These are phyloP conservation scores for Platismatia glauca DNA, from an alignment of 495 filamentous ascomycete genomes.

Conservation along the genomic window DNA sequence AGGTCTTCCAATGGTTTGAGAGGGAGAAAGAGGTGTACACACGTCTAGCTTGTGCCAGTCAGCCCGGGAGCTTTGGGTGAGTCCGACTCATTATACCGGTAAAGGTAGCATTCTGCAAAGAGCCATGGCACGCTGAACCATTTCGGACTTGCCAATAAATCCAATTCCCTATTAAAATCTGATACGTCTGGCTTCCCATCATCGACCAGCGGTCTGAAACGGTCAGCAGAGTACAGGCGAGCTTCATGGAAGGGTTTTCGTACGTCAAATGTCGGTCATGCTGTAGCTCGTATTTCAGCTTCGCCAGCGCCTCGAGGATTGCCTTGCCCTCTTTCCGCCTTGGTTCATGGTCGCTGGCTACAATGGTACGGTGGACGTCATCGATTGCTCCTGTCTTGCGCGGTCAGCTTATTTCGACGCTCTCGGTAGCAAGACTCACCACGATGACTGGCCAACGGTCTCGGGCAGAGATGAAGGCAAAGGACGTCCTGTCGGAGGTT, in stretches of 20 bases:
- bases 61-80: slow-evolving; percentile 8
- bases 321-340: slow-evolving; percentile 72
- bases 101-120: slow-evolving; percentile 89
- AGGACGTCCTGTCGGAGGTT: slow-evolving; percentile 76
- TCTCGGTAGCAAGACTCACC: slow-evolving; percentile 39
- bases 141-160: slow-evolving; percentile 57
- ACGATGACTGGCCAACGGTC: slow-evolving; percentile 92
- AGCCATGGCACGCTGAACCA: slow-evolving; percentile 88
- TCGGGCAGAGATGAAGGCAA: slow-evolving; percentile 71
- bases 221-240: not conserved
- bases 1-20: slow-evolving; percentile 77
- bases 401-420: slow-evolving; percentile 15
- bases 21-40: slow-evolving; percentile 66
- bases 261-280: slow-evolving; percentile 79
- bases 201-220: slow-evolving; percentile 62
- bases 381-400: slow-evolving; percentile 85
- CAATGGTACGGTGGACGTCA: slow-evolving; percentile 73
- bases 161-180: slow-evolving; percentile 81
- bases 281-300: slow-evolving; percentile 91
- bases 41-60: slow-evolving; percentile 45
- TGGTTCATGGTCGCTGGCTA: slow-evolving; percentile 47
- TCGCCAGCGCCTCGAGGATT: slow-evolving; percentile 70
- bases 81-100: slow-evolving; percentile 44
- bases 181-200: slow-evolving; percentile 71
- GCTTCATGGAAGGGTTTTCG: slow-evolving; percentile 20